Percentiles rank a stretch among this genome's conserved stretches.
These are phyloP conservation scores for Arthrobotrys pseudoclavata DNA, from an alignment of 2,329 filamentous ascomycete species.

Conservation along the genomic window DNA sequence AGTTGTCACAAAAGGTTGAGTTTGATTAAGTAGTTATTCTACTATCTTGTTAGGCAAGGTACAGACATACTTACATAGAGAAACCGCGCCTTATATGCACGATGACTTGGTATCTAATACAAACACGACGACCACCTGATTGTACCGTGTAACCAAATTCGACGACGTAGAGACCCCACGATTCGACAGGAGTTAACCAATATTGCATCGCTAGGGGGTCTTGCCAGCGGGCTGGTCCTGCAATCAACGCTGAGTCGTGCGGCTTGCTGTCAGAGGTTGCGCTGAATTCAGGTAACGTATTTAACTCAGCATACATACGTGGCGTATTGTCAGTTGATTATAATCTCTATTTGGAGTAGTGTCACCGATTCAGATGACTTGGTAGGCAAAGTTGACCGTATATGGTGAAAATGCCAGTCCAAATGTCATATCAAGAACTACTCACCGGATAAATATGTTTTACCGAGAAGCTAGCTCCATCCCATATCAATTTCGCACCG, in stretches of 20 bases:
- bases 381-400: not conserved
- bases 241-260: not conserved
- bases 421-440: not conserved
- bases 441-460: not conserved
- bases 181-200: not conserved
- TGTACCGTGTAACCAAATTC: slow-evolving; percentile 5
- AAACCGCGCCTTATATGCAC: slow-evolving; percentile 23
- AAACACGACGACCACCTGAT: not conserved
- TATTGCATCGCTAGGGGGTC: not conserved
- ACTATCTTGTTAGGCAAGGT: not conserved
- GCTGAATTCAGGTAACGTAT: not conserved
- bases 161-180: not conserved
- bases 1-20: no score
- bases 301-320: not conserved
- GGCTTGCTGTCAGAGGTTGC: not conserved
- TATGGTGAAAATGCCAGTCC: not conserved
- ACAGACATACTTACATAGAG: not conserved
- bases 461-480: not conserved
- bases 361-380: not conserved
- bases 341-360: not conserved
- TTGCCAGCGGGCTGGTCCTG: not conserved
- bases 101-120: slow-evolving; percentile 31
- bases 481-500: not conserved
- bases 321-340: not conserved
- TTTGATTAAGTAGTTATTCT: no score